Base-by-base conservation (phyloP, 345 rosid genomes). In the Populus nigra region DNA sequence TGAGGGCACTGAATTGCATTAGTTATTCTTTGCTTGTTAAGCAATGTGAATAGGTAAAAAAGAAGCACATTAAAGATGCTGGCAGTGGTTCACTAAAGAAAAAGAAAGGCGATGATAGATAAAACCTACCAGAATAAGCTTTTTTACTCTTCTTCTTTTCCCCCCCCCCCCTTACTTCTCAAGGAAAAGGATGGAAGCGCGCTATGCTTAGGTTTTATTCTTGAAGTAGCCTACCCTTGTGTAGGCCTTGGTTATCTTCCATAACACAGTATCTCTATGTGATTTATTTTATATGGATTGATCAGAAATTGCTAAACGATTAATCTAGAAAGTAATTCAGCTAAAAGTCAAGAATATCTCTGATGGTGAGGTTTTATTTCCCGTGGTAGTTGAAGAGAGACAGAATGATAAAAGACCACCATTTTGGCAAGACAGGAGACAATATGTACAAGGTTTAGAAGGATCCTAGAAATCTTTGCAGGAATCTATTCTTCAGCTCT, bases 51-150 rank as follows among this genome's bases (percentile, higher is more conserved):
- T 11, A 69, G 72, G 74, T 6, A 36, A 57, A 63, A 83, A 76
- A 50, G 69, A 53, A 77, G 72, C 76, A 8, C 77, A 72, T 79
- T 79, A 79, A 84, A 76, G 82, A 77, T 35, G 84, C 82, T 79
- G 82, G 76, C 85, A 31, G 57, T 69, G 72, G 74, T 7, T 45
- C 77, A 76, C 67, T 75, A 68, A 82, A 84, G 80, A 68, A 84
- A 86, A 86, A 79, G 80, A 75, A 71, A 80, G 67, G 77, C 69
- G n/a, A 12, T 69, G 90, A 85, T 78, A 73, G 70, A 72, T 76
- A 89, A 86, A 78, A 57, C 82, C 79, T 73, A 83, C 91, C 91
- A 73, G 83, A 88, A 77, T 76, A 75, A 80, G 79, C 68, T 80
- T 81, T 11, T 55, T 55, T 47, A 65, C 66, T 20, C 75, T 75